Percentiles rank a stretch among this genome's conserved stretches.
Conservation (phyloP, 2,329 filamentous ascomycete genomes). For the Beauveria asiatica region DNA sequence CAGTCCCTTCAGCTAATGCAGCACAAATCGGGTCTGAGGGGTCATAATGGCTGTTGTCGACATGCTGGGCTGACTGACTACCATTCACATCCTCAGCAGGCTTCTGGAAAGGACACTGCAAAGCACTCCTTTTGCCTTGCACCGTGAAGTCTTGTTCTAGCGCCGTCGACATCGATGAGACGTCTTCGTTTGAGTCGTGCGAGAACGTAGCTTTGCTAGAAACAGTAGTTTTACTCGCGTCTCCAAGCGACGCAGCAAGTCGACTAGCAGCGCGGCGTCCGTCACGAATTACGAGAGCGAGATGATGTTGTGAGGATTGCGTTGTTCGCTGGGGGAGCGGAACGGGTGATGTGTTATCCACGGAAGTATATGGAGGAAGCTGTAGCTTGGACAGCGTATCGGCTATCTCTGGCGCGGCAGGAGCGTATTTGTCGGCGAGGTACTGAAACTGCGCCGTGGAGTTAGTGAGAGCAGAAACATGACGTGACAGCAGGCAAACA, state of each 20-base stretch:
- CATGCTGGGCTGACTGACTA: constrained; percentile 16
- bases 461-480: not conserved
- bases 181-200: constrained; percentile 32
- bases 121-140: constrained; percentile 66
- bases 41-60: constrained; percentile 32
- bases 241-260: constrained; percentile 36
- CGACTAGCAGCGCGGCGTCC: constrained; percentile 50
- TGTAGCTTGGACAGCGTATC: constrained; percentile 60
- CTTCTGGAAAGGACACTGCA: constrained; percentile 72
- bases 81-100: constrained; percentile 27
- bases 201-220: constrained; percentile 42
- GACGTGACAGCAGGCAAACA: constrained; percentile 2
- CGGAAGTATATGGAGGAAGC: constrained; percentile 45
- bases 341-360: constrained; percentile 41
- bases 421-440: constrained; percentile 60
- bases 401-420: constrained; percentile 55
- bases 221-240: constrained; percentile 42
- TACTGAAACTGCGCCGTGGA: constrained; percentile 46
- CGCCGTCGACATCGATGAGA: constrained; percentile 53
- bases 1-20: constrained; percentile 53
- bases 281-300: constrained; percentile 56
- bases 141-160: constrained; percentile 90
- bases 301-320: constrained; percentile 38
- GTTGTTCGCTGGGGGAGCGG: constrained; percentile 43
- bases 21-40: constrained; percentile 54